Base-by-base conservation (phyloP, 495 filamentous ascomycete species). In the Letharia columbiana region DNA sequence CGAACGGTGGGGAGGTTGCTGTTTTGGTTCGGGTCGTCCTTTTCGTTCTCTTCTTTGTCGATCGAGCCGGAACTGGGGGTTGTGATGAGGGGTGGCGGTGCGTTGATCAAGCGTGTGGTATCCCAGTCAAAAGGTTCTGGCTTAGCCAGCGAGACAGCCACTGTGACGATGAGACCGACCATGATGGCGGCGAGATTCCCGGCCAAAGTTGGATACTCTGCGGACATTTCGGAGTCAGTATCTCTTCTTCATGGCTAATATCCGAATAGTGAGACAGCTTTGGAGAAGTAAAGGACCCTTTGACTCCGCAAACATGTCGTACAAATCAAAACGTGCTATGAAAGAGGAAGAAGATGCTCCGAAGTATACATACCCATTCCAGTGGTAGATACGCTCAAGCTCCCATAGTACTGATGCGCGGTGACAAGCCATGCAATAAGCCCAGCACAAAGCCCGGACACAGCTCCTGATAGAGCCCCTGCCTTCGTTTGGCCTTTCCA, bases 361-460 rank as follows among this genome's bases (percentile, higher is more conserved):
- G 23, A 28, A 28, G 23, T 28, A 28, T 28, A 28, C 23, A 28
- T 28, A 28, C 23, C 23, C 58, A 67, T 61, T 15, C 80, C 79
- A 0, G 79, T 81, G 8, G 81, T 74, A 0, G 75, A 70, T 45
- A 84, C 77, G n/a, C 76, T 76, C 35, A 84, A 75, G 15, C 68
- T 72, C 4, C 80, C 81, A 20, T 76, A 74, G 28, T 78, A 79
- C 13, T 69, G 71, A 59, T 74, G 71, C 0, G 81, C 77, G 31
- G 77, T 78, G 6, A 73, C 75, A 3, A 84, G 77, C 79, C 82
- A 84, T 33, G 76, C 77, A 9, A 75, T 74, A 12, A 84, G 58
- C 11, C 79, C 79, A 0, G 79, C 78, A 1, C 73, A 73, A 0
- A 81, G 61, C 0, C 79, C 79, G 0, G 79, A 71, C 1, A 82